Conservation (phyloP, 805 yeast genomes). For the Barnettozyma populi region DNA sequence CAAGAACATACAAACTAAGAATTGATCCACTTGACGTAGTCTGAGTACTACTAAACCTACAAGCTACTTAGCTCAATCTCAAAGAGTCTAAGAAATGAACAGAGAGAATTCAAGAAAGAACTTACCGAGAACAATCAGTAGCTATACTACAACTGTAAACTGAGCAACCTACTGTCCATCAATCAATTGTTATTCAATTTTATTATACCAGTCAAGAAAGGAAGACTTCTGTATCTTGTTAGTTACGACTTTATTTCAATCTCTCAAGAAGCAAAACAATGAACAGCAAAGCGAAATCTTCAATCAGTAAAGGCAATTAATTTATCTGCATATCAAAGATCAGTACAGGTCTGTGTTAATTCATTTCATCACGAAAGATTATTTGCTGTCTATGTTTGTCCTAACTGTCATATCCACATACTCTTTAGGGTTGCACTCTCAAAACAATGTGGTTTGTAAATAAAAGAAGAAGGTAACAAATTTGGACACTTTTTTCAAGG, state of each 20-base stretch:
- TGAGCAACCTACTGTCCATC: too few species aligned
- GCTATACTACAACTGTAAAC: too few species aligned
- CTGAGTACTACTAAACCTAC: too few species aligned
- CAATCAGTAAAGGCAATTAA: conserved; percentile 30
- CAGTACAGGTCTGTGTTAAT: conserved; percentile 60
- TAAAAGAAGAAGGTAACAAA: neutral
- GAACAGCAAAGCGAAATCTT: neutral
- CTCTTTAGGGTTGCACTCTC: neutral
- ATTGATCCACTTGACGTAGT: too few species aligned
- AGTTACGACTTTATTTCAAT: neutral
- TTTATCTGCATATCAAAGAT: conserved; percentile 32
- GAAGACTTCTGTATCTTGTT: neutral
- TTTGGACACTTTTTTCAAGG: too few species aligned
- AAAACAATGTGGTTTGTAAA: too few species aligned
- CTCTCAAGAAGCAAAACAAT: neutral
- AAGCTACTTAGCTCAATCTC: too few species aligned
- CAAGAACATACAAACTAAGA: too few species aligned
- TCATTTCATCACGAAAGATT: conserved; percentile 34
- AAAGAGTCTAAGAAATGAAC: too few species aligned
- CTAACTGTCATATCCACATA: neutral
- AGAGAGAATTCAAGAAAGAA: too few species aligned
- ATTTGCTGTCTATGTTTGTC: neutral
- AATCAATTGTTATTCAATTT: neutral
- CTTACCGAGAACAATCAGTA: too few species aligned
- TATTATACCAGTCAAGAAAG: neutral